A percentile compares a stretch with the other conserved stretches of the same genome.
Evolutionary conservation across 1,284 basidiomycete genomes (phyloP).

Genomic region (Amylostereum areolatum): DNA sequence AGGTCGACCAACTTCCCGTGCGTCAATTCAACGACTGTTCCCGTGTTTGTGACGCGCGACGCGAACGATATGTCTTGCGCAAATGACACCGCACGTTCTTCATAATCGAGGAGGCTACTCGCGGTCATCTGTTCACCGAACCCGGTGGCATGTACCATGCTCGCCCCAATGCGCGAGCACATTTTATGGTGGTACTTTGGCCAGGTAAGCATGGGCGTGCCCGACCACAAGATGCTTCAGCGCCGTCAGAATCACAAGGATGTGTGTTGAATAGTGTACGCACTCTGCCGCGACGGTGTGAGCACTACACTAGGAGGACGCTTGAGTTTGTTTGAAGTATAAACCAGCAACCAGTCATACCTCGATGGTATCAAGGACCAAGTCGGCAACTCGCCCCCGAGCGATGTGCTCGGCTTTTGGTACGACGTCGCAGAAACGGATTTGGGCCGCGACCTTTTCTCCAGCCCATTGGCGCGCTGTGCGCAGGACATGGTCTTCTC

Average conservation of each 20-base stretch:
- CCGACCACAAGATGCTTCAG: constrained; percentile 49
- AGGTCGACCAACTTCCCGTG: constrained; percentile 36
- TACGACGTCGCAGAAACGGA: constrained; percentile 55
- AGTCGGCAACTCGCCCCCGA: constrained; percentile 48
- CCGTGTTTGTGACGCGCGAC: constrained; percentile 13
- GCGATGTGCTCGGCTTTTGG: constrained; percentile 48
- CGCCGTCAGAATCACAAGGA: background rate
- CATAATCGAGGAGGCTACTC: constrained; percentile 41
- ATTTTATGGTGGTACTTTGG: constrained; percentile 53
- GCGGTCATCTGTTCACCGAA: constrained; percentile 52
- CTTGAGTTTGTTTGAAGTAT: background rate
- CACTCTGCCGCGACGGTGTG: constrained; percentile 59
- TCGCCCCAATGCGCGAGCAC: constrained; percentile 56
- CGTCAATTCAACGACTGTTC: constrained; percentile 13
- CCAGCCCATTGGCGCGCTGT: constrained; percentile 49
- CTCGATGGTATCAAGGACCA: constrained; percentile 61
- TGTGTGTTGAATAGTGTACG: constrained; percentile 13
- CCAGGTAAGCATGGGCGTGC: constrained; percentile 56
- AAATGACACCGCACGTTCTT: constrained; percentile 45
- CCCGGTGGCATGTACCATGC: constrained; percentile 51
- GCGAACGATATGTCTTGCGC: constrained; percentile 34
- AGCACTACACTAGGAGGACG: constrained; percentile 43
- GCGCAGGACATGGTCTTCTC: constrained; percentile 45
- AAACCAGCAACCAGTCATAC: constrained; percentile 21
- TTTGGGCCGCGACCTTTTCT: constrained; percentile 43